phyloP scores from a whole-genome alignment of 148 eudicot species.

The Cornus florida region DNA sequence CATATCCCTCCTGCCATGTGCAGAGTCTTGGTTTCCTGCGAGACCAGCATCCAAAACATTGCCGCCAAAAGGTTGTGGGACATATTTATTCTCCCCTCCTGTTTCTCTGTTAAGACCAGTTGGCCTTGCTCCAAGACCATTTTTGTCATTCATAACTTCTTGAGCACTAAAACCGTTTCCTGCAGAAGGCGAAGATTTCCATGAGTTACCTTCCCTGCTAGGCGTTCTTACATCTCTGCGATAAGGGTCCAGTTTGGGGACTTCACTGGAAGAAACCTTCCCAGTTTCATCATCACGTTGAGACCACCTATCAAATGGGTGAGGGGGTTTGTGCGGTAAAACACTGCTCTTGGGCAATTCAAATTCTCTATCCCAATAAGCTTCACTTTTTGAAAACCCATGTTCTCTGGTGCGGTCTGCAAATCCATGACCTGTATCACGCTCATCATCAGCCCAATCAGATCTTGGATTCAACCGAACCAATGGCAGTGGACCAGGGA shows the following conservation, averaged over 20 bases:
- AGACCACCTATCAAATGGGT: conserved; percentile 53
- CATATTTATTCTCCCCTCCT: conserved; percentile 48
- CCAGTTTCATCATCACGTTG: conserved; percentile 62
- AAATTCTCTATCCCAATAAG: conserved; percentile 84
- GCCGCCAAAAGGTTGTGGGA: conserved; percentile 42
- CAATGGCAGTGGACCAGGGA: conserved; percentile 70
- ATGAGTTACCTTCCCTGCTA: conserved; percentile 48
- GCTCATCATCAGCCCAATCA: conserved; percentile 99
- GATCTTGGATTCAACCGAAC: conserved; percentile 82
- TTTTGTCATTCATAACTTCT: conserved; percentile 30
- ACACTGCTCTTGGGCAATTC: conserved; percentile 67
- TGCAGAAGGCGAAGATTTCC: conserved; percentile 44
- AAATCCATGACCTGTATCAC: conserved; percentile 84
- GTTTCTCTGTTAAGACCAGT: conserved; percentile 29
- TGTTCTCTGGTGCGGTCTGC: conserved; percentile 54
- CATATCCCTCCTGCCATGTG: conserved; percentile 50
- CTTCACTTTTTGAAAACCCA: conserved; percentile 55
- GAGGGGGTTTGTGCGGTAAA: conserved; percentile 60
- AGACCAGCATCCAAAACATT: conserved; percentile 33
- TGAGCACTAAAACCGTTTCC: conserved; percentile 42
- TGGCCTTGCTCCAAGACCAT: conserved; percentile 36
- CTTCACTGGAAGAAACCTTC: conserved; percentile 51
- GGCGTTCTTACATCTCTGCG: conserved; percentile 42
- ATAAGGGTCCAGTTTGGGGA: conserved; percentile 46
- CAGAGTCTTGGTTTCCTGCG: conserved; percentile 33